Base-by-base conservation (phyloP, 2,329 filamentous ascomycete species). In the Monilinia fructicola region DNA sequence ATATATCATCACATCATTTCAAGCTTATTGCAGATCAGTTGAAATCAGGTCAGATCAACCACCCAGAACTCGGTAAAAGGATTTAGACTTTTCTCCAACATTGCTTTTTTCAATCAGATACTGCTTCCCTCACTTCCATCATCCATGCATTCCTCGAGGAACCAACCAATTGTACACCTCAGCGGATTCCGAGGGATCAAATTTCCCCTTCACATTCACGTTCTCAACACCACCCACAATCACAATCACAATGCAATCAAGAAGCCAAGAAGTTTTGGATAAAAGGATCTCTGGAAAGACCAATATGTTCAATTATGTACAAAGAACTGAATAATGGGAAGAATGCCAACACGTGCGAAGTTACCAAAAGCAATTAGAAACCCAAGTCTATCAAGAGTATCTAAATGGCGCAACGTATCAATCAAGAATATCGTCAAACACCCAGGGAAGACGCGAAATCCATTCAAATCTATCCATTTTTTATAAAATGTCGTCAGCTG, bases 271-370 rank as follows among this genome's bases (percentile, higher is more conserved):
- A 60, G 23, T 52, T 31, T 42, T 60, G 18, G 55, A 42, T 42
- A 16, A 58, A 65, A 50, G 38, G 53, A 9, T 21, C 18, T n/a
- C 44, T 9, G 21, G n/a, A 21, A 48, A 23, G 63, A 58, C 31
- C 63, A 0, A 38, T 50, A 12, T 38, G 28, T 65, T 46, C 16
- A 65, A 65, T 23, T 65, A 65, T 65, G 31, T 65, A 65, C 54
- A 65, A 46, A 40, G 64, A 65, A 65, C 4, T 65, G 64, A 65
- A 65, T 35, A 23, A 53, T 40, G 46, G 12, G 38, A 23, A 56
- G 55, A 65, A 31, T 59, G 64, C 54, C 23, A 31, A 60, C 44
- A 42, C 54, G 48, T 54, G 61, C 56, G 54, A 62, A 42, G 38
- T 40, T 42, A 53, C 40, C 54, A 35, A 18, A 60, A 5, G 54